These are phyloP conservation scores for Lactuca sativa DNA, from an alignment of 129 eudicot species.

Conservation along the genomic window DNA sequence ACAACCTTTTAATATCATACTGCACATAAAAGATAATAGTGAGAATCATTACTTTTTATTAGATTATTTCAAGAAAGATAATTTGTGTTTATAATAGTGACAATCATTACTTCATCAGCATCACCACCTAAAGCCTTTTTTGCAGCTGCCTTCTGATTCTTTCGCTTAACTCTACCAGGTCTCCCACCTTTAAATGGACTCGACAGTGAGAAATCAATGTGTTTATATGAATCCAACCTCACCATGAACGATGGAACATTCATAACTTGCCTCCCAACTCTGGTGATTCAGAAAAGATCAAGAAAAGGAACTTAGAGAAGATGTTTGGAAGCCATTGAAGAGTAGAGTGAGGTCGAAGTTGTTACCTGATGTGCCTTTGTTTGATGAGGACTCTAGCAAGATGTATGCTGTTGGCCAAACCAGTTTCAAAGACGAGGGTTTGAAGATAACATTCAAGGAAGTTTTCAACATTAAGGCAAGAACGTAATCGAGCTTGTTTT, in stretches of 20 bases:
- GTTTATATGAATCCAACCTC: constrained; percentile 66
- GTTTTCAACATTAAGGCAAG: constrained; percentile 54
- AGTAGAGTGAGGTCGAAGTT: too few relatives aligned
- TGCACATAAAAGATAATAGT: too few relatives aligned
- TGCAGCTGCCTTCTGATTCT: constrained; percentile 69
- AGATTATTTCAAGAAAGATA: too few relatives aligned
- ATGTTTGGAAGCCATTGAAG: too few relatives aligned
- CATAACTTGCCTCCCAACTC: constrained; percentile 82
- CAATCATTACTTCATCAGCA: constrained; percentile 44
- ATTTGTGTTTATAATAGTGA: too few relatives aligned
- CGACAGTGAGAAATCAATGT: constrained; percentile 24
- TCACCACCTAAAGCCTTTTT: constrained; percentile 83
- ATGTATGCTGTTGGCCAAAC: constrained; percentile 59
- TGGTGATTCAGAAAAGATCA: background rate
- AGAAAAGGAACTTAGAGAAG: background rate
- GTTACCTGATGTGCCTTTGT: too few relatives aligned
- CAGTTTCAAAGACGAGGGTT: constrained; percentile 56
- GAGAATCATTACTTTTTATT: too few relatives aligned
- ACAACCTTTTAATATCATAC: too few relatives aligned
- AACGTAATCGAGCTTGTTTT: constrained; percentile 65
- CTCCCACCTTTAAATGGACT: constrained; percentile 67
- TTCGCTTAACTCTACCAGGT: constrained; percentile 82
- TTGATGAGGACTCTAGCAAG: constrained; percentile 39
- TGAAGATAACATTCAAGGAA: constrained; percentile 62
- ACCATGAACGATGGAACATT: constrained; percentile 74